Percentiles rank a stretch among this genome's conserved stretches.
Conservation (phyloP, 495 filamentous ascomycete genomes). For the Astrothelium subdiscretum region DNA sequence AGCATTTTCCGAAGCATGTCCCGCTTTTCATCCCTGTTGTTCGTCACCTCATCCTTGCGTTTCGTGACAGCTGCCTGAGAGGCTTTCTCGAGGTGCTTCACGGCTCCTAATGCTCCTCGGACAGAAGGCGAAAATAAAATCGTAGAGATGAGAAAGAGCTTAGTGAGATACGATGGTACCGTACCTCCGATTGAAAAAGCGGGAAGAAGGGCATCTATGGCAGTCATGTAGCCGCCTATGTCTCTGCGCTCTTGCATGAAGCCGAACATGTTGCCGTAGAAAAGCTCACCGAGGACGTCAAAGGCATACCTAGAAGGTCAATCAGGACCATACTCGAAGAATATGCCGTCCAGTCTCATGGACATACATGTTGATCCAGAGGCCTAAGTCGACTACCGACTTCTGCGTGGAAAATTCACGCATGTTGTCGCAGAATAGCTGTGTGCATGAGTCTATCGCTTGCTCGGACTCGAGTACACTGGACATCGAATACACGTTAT, state of each 20-base stretch:
- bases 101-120: not conserved
- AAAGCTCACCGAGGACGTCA: slow-evolving; percentile 32
- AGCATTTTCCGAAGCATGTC: not conserved
- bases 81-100: not conserved
- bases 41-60: not conserved
- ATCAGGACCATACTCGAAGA: slow-evolving; percentile 8
- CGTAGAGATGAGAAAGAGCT: not conserved
- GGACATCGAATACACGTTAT: slow-evolving; percentile 24
- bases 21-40: not conserved
- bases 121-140: not conserved
- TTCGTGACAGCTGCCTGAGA: not conserved
- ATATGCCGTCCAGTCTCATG: not conserved
- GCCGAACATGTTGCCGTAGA: slow-evolving; percentile 29
- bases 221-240: slow-evolving; percentile 24
- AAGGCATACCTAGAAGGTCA: slow-evolving; percentile 35
- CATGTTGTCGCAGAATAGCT: slow-evolving; percentile 18
- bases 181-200: not conserved
- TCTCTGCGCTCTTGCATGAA: slow-evolving; percentile 19
- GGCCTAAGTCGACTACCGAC: slow-evolving; percentile 16
- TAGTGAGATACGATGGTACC: not conserved
- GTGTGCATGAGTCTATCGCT: slow-evolving; percentile 20
- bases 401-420: slow-evolving; percentile 17
- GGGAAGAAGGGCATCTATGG: not conserved
- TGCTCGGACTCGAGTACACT: slow-evolving; percentile 25
- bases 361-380: slow-evolving; percentile 15